Evolutionary conservation across 345 rosid species (phyloP).

Genomic region (Hevea brasiliensis): DNA sequence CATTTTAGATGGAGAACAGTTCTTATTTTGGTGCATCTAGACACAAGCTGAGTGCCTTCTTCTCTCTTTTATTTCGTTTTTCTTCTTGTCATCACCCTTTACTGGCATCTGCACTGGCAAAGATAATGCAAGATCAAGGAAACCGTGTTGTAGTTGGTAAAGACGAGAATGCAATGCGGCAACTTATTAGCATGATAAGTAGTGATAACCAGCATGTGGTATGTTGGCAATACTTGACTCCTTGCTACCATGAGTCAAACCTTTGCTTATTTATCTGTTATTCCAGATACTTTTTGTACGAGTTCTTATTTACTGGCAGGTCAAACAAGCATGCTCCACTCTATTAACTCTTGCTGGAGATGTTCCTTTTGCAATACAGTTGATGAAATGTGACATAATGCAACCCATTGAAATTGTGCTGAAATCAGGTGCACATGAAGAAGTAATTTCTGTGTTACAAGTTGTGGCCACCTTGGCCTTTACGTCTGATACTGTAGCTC

Average conservation of each 20-base stretch:
- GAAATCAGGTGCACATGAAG: slow-evolving; percentile 70
- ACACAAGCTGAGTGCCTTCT: slow-evolving; percentile 96
- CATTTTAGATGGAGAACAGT: slow-evolving; percentile 76
- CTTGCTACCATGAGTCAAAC: slow-evolving; percentile 16
- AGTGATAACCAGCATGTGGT: slow-evolving; percentile 94
- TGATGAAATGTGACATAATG: slow-evolving; percentile 98
- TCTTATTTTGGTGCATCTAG: slow-evolving; percentile 93
- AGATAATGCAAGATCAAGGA: slow-evolving; percentile 95
- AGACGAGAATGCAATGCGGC: slow-evolving; percentile 99
- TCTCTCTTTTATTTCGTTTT: slow-evolving; percentile 95
- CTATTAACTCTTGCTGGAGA: slow-evolving; percentile 93
- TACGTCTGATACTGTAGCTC: slow-evolving; percentile 77
- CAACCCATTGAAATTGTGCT: slow-evolving; percentile 86
- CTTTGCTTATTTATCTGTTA: slow-evolving; percentile 5
- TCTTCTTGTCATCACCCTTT: slow-evolving; percentile 99
- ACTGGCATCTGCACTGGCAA: slow-evolving; percentile 92
- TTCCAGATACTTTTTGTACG: slow-evolving; percentile 21
- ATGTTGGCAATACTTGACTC: slow-evolving; percentile 34
- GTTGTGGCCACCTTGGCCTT: slow-evolving; percentile 87
- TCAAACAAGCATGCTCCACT: slow-evolving; percentile 95
- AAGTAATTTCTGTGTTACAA: slow-evolving; percentile 84
- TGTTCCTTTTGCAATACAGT: slow-evolving; percentile 81
- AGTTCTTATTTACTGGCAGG: slow-evolving; percentile 51
- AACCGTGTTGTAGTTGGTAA: slow-evolving; percentile 84
- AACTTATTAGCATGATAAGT: slow-evolving; percentile 98